Conservation (phyloP, 2,329 filamentous ascomycete species). For the Colletotrichum sp. region DNA sequence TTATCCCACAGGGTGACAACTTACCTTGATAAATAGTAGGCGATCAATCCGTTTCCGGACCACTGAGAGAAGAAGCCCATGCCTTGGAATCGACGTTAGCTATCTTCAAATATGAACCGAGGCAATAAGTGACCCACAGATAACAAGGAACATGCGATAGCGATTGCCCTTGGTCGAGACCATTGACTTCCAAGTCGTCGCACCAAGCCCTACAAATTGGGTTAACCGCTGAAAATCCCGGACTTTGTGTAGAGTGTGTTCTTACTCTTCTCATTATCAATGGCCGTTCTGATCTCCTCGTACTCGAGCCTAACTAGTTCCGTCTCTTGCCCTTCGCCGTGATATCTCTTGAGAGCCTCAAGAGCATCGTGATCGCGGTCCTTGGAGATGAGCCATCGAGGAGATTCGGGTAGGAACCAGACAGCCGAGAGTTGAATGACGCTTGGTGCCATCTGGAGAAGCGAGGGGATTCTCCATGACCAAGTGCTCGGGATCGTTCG, state of each 20-base stretch:
- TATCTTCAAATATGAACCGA: background rate
- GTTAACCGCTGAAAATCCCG: background rate
- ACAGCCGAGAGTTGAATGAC: constrained; percentile 33
- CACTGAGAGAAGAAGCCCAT: constrained; percentile 50
- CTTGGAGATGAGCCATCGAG: constrained; percentile 65
- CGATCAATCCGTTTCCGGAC: constrained; percentile 38
- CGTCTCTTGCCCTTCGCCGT: constrained; percentile 60
- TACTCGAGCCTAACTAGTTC: constrained; percentile 57
- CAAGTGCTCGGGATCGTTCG: constrained; percentile 41
- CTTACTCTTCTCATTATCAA: constrained; percentile 45
- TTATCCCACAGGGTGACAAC: background rate
- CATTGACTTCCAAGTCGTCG: constrained; percentile 33
- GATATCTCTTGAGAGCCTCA: constrained; percentile 59
- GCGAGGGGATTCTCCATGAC: constrained; percentile 36
- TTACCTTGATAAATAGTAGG: constrained; percentile 25
- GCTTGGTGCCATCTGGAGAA: constrained; percentile 27
- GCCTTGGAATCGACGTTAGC: background rate
- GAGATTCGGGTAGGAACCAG: constrained; percentile 66
- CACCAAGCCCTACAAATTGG: constrained; percentile 18
- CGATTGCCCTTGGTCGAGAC: constrained; percentile 34
- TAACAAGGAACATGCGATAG: constrained; percentile 42
- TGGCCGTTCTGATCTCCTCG: constrained; percentile 44
- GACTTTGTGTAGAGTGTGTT: background rate
- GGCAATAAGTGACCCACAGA: background rate
- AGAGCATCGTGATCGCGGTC: constrained; percentile 57